A percentile compares a stretch with the other conserved stretches of the same genome.
phyloP scores from a whole-genome alignment of 2,329 filamentous ascomycete species.

The Phoma sp. region DNA sequence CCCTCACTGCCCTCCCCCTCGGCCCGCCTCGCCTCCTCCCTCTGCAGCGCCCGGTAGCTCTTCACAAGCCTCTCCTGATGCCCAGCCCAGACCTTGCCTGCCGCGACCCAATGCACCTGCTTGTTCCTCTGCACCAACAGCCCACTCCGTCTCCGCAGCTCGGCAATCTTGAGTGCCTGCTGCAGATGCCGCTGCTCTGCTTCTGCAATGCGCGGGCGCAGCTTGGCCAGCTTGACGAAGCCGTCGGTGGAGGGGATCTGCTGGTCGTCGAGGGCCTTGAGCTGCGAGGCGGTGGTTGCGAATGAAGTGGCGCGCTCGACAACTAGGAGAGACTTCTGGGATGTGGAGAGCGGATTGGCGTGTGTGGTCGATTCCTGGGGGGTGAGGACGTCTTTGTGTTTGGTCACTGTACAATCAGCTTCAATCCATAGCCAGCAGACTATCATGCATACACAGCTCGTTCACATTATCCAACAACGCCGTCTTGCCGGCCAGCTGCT shows the following conservation, averaged over 20 bases:
- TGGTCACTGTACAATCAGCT: constrained; percentile 44
- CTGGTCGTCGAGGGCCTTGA: constrained; percentile 55
- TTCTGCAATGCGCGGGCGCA: constrained; percentile 69
- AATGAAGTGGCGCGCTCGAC: constrained; percentile 55
- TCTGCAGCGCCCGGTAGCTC: constrained; percentile 70
- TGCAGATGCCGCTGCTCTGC: constrained; percentile 67
- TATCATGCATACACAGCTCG: constrained; percentile 41
- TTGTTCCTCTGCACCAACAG: constrained; percentile 68
- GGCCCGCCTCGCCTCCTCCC: constrained; percentile 66
- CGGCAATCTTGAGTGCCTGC: constrained; percentile 68
- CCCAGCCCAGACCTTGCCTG: constrained; percentile 73
- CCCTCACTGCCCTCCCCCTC: constrained; percentile 58
- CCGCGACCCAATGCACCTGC: constrained; percentile 72
- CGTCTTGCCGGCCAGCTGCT: constrained; percentile 51
- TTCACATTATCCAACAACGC: constrained; percentile 50
- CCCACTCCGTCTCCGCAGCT: constrained; percentile 70
- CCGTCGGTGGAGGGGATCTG: constrained; percentile 52
- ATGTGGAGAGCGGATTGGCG: constrained; percentile 29
- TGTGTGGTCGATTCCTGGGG: constrained; percentile 24
- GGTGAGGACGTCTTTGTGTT: constrained; percentile 51
- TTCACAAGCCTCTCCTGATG: constrained; percentile 72
- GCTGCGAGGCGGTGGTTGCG: constrained; percentile 52
- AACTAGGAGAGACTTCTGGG: constrained; percentile 48
- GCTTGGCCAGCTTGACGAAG: constrained; percentile 62
- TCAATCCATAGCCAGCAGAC: neutral